Percentiles rank a stretch among this genome's conserved stretches.
Conservation (phyloP, 495 filamentous ascomycete genomes). For the Beverwykella pulmonaria region DNA sequence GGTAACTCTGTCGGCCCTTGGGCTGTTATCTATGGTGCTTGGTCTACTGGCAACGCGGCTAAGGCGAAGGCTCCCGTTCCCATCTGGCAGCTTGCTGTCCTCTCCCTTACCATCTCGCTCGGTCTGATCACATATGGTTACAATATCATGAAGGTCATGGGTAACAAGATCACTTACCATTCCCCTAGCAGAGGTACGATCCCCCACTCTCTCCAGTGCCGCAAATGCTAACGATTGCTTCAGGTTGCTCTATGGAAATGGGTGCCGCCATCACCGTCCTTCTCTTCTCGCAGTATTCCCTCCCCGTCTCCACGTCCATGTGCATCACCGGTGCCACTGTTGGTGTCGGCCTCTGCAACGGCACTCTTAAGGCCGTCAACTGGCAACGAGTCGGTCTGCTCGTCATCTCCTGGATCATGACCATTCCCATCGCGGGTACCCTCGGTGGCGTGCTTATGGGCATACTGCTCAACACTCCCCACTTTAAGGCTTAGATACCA, state of each 20-base stretch:
- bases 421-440: constrained; percentile 64
- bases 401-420: constrained; percentile 62
- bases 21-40: constrained; percentile 69
- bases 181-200: constrained; percentile 59
- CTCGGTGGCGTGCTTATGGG: constrained; percentile 64
- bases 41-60: constrained; percentile 56
- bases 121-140: constrained; percentile 67
- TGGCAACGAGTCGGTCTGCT: constrained; percentile 58
- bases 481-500: constrained; percentile 14
- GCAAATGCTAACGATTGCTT: background rate
- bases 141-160: constrained; percentile 67
- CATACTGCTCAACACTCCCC: constrained; percentile 61
- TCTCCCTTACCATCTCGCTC: constrained; percentile 54
- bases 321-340: constrained; percentile 48
- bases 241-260: constrained; percentile 63
- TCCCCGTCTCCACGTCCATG: constrained; percentile 53
- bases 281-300: constrained; percentile 62
- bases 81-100: constrained; percentile 52
- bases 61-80: constrained; percentile 57
- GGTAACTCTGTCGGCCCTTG: constrained; percentile 76
- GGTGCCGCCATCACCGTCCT: constrained; percentile 68
- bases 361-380: constrained; percentile 60
- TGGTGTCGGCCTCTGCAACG: constrained; percentile 47
- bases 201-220: background rate
- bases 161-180: constrained; percentile 70